phyloP scores from a whole-genome alignment of 2,329 filamentous ascomycete genomes.

The Stenocarpella maydis region DNA sequence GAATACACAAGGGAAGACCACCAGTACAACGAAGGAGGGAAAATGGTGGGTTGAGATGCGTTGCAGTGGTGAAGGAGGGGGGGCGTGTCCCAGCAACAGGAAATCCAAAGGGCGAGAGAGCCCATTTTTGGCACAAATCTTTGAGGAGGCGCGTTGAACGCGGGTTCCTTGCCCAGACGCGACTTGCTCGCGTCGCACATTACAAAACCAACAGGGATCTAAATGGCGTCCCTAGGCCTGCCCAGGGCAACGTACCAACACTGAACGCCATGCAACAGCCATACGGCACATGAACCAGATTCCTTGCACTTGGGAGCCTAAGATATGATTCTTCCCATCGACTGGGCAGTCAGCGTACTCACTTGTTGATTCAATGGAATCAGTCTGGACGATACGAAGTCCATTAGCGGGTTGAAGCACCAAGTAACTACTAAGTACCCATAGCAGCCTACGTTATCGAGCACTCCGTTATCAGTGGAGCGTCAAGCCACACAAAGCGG shows the following conservation, averaged over 20 bases:
- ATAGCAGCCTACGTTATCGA: background rate
- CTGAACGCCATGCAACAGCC: background rate
- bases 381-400: too few relatives aligned
- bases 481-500: background rate
- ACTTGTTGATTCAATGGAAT: too few relatives aligned
- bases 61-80: background rate
- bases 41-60: background rate
- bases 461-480: background rate
- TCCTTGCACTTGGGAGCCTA: too few relatives aligned
- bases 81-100: background rate
- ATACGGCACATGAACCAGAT: background rate
- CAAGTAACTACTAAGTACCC: background rate
- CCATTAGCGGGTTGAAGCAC: too few relatives aligned
- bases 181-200: slow-evolving; percentile 20
- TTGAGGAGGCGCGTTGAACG: slow-evolving; percentile 24
- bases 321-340: too few relatives aligned
- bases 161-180: slow-evolving; percentile 2
- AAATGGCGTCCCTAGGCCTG: background rate
- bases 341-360: too few relatives aligned
- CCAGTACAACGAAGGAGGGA: background rate
- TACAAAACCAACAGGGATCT: slow-evolving; percentile 24
- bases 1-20: slow-evolving; percentile 1
- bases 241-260: background rate
- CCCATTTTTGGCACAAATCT: slow-evolving; percentile 22
- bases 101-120: slow-evolving; percentile 8